Conservation (phyloP, 306 rosid genomes). For the Carpinus viminea region DNA sequence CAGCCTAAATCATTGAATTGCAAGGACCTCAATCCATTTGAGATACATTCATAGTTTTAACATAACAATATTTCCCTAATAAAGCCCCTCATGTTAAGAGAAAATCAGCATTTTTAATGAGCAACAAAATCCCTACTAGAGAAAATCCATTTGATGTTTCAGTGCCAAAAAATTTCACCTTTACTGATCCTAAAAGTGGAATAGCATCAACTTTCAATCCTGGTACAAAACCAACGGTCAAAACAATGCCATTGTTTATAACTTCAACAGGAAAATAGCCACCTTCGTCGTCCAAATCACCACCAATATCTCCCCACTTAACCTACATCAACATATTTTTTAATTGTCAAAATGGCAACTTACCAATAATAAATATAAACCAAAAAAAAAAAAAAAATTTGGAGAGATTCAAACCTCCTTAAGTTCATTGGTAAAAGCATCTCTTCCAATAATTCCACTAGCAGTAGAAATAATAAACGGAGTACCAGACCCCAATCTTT, state of each 20-base stretch:
- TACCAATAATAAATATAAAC: not conserved
- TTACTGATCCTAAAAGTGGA: conserved; percentile 38
- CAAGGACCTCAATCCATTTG: not conserved
- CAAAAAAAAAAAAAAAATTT: not conserved
- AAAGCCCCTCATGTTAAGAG: not conserved
- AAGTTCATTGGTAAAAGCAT: conserved; percentile 33
- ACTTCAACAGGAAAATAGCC: conserved; percentile 8
- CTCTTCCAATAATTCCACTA: conserved; percentile 41
- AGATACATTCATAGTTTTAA: not conserved
- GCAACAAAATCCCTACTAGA: too few relatives aligned
- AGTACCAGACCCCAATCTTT: conserved; percentile 25
- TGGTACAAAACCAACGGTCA: conserved; percentile 70
- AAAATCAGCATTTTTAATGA: not conserved
- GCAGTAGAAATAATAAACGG: conserved; percentile 39
- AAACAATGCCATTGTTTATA: conserved; percentile 52
- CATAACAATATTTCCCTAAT: not conserved
- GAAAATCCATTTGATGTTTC: not conserved
- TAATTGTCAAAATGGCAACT: not conserved
- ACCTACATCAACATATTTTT: conserved; percentile 31
- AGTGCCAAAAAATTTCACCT: conserved; percentile 33
- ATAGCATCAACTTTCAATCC: conserved; percentile 69
- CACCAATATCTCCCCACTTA: conserved; percentile 30
- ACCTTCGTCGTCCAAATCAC: conserved; percentile 29
- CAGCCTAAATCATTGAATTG: too few relatives aligned
- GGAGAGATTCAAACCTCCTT: conserved; percentile 32